Conservation (phyloP, 2,329 filamentous ascomycete genomes). For the Fusarium anthophilum region DNA sequence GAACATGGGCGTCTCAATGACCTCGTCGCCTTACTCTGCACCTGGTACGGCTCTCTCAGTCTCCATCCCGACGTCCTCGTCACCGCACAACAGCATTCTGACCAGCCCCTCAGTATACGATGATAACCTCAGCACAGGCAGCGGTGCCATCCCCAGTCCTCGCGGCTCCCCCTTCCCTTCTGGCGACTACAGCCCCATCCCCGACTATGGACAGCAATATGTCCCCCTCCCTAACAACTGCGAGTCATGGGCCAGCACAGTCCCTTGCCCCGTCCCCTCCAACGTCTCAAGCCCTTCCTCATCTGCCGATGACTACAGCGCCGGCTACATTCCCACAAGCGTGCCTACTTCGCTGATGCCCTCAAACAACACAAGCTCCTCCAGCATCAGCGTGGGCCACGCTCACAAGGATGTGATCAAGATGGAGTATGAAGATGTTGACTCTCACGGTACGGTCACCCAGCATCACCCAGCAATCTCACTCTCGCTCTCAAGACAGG, state of each 20-base stretch:
- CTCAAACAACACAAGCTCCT: slow-evolving; percentile 42
- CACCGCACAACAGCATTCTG: slow-evolving; percentile 15
- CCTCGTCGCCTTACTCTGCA: slow-evolving; percentile 53
- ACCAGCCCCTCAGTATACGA: slow-evolving; percentile 50
- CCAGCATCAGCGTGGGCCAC: slow-evolving; percentile 46
- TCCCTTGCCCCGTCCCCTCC: slow-evolving; percentile 57
- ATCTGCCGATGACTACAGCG: slow-evolving; percentile 58
- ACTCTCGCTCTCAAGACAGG: slow-evolving; percentile 3
- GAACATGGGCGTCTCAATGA: slow-evolving; percentile 54
- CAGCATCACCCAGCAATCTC: not conserved
- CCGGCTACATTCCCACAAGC: slow-evolving; percentile 59
- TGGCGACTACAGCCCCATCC: slow-evolving; percentile 55
- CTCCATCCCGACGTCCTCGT: not conserved
- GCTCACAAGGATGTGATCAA: slow-evolving; percentile 52
- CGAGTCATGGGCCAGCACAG: slow-evolving; percentile 57
- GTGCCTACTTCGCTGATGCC: slow-evolving; percentile 57
- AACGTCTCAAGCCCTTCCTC: slow-evolving; percentile 63
- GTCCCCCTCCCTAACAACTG: slow-evolving; percentile 53
- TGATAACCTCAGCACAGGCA: slow-evolving; percentile 51
- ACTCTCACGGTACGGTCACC: slow-evolving; percentile 43
- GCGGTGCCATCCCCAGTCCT: slow-evolving; percentile 54
- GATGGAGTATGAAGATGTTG: slow-evolving; percentile 53
- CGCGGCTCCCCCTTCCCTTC: slow-evolving; percentile 57
- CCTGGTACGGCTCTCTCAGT: slow-evolving; percentile 47
- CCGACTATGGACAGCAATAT: slow-evolving; percentile 54